Evolutionary conservation across 2,329 filamentous ascomycete species (phyloP).

Genomic region (Aspergillus uvarum): DNA sequence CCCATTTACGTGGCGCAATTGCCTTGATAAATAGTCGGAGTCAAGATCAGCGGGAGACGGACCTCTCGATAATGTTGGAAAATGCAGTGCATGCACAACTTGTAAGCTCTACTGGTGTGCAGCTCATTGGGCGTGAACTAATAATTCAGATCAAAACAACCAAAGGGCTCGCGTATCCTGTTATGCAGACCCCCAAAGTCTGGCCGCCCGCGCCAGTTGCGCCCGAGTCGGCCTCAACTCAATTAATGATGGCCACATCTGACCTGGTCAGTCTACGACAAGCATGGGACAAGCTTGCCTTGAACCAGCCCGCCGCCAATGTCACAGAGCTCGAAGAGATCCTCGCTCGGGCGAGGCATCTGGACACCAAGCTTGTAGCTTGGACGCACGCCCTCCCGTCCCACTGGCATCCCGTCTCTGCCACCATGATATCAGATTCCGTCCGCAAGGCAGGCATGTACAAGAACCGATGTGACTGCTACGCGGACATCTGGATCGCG

Average conservation of each 20-base stretch:
- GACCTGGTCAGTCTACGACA: conserved; percentile 26
- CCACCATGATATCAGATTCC: conserved; percentile 25
- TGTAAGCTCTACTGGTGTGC: conserved; percentile 15
- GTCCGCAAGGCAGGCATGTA: conserved; percentile 29
- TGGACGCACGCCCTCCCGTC: conserved; percentile 27
- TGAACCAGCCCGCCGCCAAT: neutral
- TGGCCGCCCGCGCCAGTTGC: conserved; percentile 25
- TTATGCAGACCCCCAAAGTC: conserved; percentile 23
- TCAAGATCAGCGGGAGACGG: conserved; percentile 14
- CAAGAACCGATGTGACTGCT: conserved; percentile 30
- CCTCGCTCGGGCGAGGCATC: conserved; percentile 20
- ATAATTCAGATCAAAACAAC: conserved; percentile 25
- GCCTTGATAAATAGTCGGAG: conserved; percentile 27
- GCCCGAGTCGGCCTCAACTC: conserved; percentile 17
- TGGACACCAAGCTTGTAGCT: conserved; percentile 24
- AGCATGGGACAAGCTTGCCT: conserved; percentile 21
- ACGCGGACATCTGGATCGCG: conserved; percentile 30
- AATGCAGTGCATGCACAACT: conserved; percentile 28
- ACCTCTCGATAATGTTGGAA: conserved; percentile 18
- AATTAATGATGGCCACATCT: conserved; percentile 23
- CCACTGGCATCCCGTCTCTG: conserved; percentile 25
- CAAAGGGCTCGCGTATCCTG: conserved; percentile 17
- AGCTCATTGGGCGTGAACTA: conserved; percentile 2
- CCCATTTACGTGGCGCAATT: conserved; percentile 31
- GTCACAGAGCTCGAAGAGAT: conserved; percentile 13